Conservation (phyloP, 306 rosid genomes). For the Castanospermum australe region DNA sequence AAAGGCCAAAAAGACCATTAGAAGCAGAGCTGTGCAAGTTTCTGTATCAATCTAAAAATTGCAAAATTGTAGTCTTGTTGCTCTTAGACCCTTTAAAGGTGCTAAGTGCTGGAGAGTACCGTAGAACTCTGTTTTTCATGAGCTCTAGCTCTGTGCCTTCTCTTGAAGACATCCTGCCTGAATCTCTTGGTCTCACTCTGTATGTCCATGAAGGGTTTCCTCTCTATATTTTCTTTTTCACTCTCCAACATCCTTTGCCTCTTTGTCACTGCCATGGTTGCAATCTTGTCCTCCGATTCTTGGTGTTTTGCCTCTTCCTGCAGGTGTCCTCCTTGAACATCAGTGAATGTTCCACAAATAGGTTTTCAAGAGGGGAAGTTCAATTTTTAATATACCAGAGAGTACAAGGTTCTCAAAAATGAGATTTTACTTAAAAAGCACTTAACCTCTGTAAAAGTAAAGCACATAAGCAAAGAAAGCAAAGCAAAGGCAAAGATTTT, state of each 20-base stretch:
- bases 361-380: neutral
- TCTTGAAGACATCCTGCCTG: slow-evolving; percentile 92
- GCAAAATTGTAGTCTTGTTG: slow-evolving; percentile 2
- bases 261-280: slow-evolving; percentile 60
- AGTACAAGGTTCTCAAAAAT: neutral
- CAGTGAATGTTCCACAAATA: neutral
- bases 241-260: slow-evolving; percentile 78
- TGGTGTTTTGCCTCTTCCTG: slow-evolving; percentile 71
- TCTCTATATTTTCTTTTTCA: slow-evolving; percentile 78
- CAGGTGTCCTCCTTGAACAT: slow-evolving; percentile 10
- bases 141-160: slow-evolving; percentile 81
- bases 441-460: neutral
- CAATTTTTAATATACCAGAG: neutral
- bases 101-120: slow-evolving; percentile 23
- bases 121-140: slow-evolving; percentile 38
- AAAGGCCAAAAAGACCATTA: slow-evolving; percentile 24
- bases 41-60: slow-evolving; percentile 19
- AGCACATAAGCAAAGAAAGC: neutral
- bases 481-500: neutral
- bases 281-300: slow-evolving; percentile 57
- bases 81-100: neutral
- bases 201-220: slow-evolving; percentile 76
- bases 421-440: neutral
- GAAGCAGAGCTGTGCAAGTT: slow-evolving; percentile 10
- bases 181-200: slow-evolving; percentile 80